Conservation (phyloP, 768 basidiomycete species). For the Butyriboletus loyo region DNA sequence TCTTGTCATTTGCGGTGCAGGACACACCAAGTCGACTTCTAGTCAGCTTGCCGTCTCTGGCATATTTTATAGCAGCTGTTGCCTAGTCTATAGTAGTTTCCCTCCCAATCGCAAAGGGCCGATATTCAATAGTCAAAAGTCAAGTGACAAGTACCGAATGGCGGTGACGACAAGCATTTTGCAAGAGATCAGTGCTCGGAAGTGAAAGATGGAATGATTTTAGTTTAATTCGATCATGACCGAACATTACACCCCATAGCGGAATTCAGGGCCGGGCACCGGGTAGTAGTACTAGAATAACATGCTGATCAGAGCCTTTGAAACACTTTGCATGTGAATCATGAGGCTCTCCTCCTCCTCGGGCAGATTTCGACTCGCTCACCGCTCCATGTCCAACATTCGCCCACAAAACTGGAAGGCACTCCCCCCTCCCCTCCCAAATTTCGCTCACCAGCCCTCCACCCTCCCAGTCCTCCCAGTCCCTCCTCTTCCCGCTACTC, state of each 20-base stretch:
- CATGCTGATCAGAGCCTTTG: too few species aligned
- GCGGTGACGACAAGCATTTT: too few species aligned
- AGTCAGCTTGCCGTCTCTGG: background rate
- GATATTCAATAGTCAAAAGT: too few species aligned
- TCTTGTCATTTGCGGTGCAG: background rate
- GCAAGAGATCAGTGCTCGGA: too few species aligned
- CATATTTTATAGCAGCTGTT: background rate
- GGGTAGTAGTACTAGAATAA: too few species aligned
- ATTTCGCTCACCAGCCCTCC: constrained; percentile 61
- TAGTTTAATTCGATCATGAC: too few species aligned
- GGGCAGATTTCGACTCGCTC: background rate
- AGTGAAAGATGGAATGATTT: too few species aligned
- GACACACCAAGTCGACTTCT: background rate
- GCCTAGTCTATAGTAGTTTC: background rate
- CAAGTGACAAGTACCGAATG: background rate
- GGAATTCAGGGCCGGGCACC: too few species aligned
- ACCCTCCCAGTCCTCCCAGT: constrained; percentile 73
- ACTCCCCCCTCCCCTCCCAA: constrained; percentile 59
- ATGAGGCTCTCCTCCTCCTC: background rate
- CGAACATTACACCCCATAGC: too few species aligned
- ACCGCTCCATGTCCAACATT: constrained; percentile 16
- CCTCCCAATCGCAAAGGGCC: background rate
- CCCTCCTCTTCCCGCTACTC: constrained; percentile 60
- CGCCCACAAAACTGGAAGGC: constrained; percentile 69
- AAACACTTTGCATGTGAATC: constrained; percentile 15